Base-by-base conservation (phyloP, 805 yeast genomes). In the Suhomyces vadensis region DNA sequence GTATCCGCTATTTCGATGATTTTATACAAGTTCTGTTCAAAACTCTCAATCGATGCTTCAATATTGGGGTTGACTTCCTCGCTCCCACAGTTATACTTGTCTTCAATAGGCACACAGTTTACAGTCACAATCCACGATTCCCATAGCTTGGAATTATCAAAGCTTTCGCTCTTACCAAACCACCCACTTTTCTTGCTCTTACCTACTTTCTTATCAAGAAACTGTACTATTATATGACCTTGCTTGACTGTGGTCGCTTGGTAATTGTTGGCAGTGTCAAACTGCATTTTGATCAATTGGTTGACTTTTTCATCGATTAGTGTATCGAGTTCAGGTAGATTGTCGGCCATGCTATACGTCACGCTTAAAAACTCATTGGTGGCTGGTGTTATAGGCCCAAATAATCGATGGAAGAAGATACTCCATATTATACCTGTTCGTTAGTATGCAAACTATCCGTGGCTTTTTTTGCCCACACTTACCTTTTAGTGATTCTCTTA, bases 61-160 rank as follows among this genome's bases (percentile, higher is more conserved):
- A 68, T 47, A 59, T 56, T 46, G 55, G 50, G 54, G 50, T 44
- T 54, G 49, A 33, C n/a, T 41, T 37, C 36, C 35, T 43, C 33
- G 11, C 26, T 36, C 17, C 16, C 35, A 13, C 13, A 4, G 31
- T 3, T 23, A 7, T 17, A 14, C 17, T 8, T 37, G 35, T 31
- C 38, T 4, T 52, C 57, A 3, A 59, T 44, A 6, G 78, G 70
- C 22, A 77, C 59, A 6, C 81, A 65, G 22, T 68, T 70, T 7
- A 84, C 65, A 26, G 72, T 73, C 36, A 87, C 60, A 4, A 68
- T 60, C 95, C 95, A 87, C 17, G 74, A 69, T 57, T 87, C 95
- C 90, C 94, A 87, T 51, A 78, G 66, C 19, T 63, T 60, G 17
- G 67, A 54, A 23, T 75, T 78, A 35, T 75, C 79, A 6, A 38